Evolutionary conservation across 345 rosid species (phyloP).

Genomic region (Hibiscus syriacus): DNA sequence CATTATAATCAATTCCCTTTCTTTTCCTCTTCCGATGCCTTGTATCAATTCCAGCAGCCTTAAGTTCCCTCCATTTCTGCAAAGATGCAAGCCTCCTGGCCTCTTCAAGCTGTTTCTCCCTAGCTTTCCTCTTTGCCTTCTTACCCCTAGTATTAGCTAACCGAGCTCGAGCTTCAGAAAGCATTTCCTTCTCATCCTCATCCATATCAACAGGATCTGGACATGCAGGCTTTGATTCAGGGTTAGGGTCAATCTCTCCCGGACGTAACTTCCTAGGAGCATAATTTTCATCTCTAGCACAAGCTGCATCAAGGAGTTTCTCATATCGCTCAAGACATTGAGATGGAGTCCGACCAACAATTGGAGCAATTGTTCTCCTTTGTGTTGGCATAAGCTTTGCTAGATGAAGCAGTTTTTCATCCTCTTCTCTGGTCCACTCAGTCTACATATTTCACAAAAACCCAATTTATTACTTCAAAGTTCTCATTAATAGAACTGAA

Average conservation of each 20-base stretch:
- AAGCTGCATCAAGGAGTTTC: neutral
- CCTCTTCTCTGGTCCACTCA: constrained; percentile 94
- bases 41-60: constrained; percentile 92
- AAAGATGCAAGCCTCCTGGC: constrained; percentile 98
- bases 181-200: constrained; percentile 99
- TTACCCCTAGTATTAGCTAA: constrained; percentile 92
- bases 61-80: constrained; percentile 92
- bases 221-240: constrained; percentile 96
- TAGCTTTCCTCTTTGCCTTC: constrained; percentile 93
- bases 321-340: neutral
- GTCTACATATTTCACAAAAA: constrained; percentile 40
- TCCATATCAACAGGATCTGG: constrained; percentile 99
- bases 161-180: constrained; percentile 97
- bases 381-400: constrained; percentile 98
- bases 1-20: constrained; percentile 92
- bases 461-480: too few relatives aligned
- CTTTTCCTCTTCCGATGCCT: constrained; percentile 79
- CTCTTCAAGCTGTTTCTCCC: constrained; percentile 98
- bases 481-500: too few relatives aligned
- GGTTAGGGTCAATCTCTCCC: constrained; percentile 96
- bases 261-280: constrained; percentile 96
- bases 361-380: constrained; percentile 98
- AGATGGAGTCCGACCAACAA: neutral
- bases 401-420: constrained; percentile 40
- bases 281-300: constrained; percentile 75